Evolutionary conservation across 306 rosid species (phyloP).

Genomic region (Ceratonia siliqua): DNA sequence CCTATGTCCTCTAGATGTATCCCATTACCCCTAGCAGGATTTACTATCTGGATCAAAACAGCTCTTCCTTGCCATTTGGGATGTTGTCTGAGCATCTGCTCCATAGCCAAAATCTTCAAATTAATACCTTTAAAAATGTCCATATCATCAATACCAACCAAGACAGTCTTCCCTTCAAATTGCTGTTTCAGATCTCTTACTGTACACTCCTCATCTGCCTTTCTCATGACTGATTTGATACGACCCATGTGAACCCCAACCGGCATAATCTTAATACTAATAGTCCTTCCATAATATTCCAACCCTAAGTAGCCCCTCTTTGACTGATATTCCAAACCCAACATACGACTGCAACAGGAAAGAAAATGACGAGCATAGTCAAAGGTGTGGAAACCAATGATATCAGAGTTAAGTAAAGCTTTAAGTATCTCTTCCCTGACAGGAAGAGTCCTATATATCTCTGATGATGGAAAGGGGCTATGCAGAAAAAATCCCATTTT

Average conservation of each 20-base stretch:
- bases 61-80: constrained; percentile 76
- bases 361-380: constrained; percentile 91
- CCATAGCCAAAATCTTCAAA: constrained; percentile 86
- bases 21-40: constrained; percentile 79
- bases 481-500: constrained; percentile 85
- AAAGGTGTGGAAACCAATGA: constrained; percentile 84
- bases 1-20: constrained; percentile 57
- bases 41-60: constrained; percentile 75
- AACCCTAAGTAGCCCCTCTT: constrained; percentile 84
- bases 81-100: constrained; percentile 71
- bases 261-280: constrained; percentile 85
- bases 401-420: constrained; percentile 77
- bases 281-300: constrained; percentile 82
- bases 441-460: constrained; percentile 81
- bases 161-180: constrained; percentile 66
- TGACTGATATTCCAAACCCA: constrained; percentile 82
- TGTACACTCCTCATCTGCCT: constrained; percentile 56
- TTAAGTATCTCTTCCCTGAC: constrained; percentile 83
- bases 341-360: constrained; percentile 88
- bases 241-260: constrained; percentile 86
- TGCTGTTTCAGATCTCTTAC: constrained; percentile 56
- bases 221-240: constrained; percentile 66
- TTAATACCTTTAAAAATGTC: constrained; percentile 81
- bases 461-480: constrained; percentile 89
- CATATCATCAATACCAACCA: constrained; percentile 80